Evolutionary conservation across 192 early-diverging fungal species (phyloP).

Genomic region (Rhizophlyctis rosea): DNA sequence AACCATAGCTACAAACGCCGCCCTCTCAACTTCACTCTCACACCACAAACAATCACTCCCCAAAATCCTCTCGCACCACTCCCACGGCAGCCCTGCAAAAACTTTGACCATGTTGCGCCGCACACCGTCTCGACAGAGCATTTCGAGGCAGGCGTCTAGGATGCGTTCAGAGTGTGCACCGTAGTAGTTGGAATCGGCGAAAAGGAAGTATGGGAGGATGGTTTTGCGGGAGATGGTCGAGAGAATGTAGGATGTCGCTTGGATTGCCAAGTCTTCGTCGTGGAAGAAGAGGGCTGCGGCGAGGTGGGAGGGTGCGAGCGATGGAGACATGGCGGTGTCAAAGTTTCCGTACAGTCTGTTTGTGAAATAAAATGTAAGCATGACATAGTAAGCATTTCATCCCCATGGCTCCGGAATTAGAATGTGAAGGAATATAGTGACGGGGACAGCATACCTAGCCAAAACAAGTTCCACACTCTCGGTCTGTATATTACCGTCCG

Average conservation of each 20-base stretch:
- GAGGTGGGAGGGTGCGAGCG: slow-evolving; percentile 29
- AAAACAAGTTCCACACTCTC: slow-evolving; percentile 36
- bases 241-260: slow-evolving; percentile 29
- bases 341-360: slow-evolving; percentile 39
- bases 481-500: slow-evolving; percentile 36
- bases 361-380: too few species aligned
- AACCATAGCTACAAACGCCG: slow-evolving; percentile 29
- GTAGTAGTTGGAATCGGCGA: slow-evolving; percentile 34
- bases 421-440: background rate
- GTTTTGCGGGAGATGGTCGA: slow-evolving; percentile 25
- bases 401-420: background rate
- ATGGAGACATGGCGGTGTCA: slow-evolving; percentile 14
- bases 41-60: slow-evolving; percentile 39
- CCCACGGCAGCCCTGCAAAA: slow-evolving; percentile 24
- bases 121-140: slow-evolving; percentile 38
- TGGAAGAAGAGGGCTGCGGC: slow-evolving; percentile 39
- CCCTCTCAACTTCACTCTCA: slow-evolving; percentile 31
- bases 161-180: slow-evolving; percentile 34
- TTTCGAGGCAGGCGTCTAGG: slow-evolving; percentile 31
- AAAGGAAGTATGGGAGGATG: slow-evolving; percentile 35
- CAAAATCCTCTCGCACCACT: slow-evolving; percentile 36
- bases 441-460: slow-evolving; percentile 22
- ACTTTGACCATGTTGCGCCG: slow-evolving; percentile 6
- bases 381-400: background rate
- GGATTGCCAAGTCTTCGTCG: slow-evolving; percentile 25